Conservation (phyloP, 768 basidiomycete genomes). For the Auricularia sp. region DNA sequence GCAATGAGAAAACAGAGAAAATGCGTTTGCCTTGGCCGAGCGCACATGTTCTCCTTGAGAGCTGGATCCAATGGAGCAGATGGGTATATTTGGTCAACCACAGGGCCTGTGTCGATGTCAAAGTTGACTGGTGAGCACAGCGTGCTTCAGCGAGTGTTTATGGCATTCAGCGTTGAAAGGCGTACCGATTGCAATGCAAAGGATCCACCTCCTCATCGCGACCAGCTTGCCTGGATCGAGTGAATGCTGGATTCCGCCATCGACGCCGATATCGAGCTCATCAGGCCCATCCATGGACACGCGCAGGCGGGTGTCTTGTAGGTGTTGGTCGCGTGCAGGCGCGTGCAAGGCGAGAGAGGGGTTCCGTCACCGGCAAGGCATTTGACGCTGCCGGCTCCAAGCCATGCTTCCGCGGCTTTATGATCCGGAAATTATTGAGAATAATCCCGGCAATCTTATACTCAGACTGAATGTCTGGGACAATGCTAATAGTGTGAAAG, state of each 20-base stretch:
- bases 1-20: slow-evolving; percentile 5
- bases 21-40: slow-evolving; percentile 6
- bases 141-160: neutral
- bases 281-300: neutral
- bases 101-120: slow-evolving; percentile 79
- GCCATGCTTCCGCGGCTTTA: too few relatives aligned
- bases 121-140: slow-evolving; percentile 58
- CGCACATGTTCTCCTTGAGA: slow-evolving; percentile 79
- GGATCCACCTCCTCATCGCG: slow-evolving; percentile 55
- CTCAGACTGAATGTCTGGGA: too few relatives aligned
- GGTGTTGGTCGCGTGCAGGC: too few relatives aligned
- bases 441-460: too few relatives aligned
- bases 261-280: slow-evolving; percentile 1
- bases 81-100: slow-evolving; percentile 61
- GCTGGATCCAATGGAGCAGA: slow-evolving; percentile 50
- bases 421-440: too few relatives aligned
- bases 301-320: too few relatives aligned
- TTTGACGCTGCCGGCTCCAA: too few relatives aligned
- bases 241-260: slow-evolving; percentile 8
- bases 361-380: too few relatives aligned
- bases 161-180: slow-evolving; percentile 15
- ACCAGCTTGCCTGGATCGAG: slow-evolving; percentile 38
- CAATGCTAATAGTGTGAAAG: too few relatives aligned
- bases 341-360: too few relatives aligned
- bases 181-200: slow-evolving; percentile 52